A percentile compares a stretch with the other conserved stretches of the same genome.
These are phyloP conservation scores for Haberlea rhodopensis DNA, from an alignment of 257 asterid genomes.

Conservation along the genomic window DNA sequence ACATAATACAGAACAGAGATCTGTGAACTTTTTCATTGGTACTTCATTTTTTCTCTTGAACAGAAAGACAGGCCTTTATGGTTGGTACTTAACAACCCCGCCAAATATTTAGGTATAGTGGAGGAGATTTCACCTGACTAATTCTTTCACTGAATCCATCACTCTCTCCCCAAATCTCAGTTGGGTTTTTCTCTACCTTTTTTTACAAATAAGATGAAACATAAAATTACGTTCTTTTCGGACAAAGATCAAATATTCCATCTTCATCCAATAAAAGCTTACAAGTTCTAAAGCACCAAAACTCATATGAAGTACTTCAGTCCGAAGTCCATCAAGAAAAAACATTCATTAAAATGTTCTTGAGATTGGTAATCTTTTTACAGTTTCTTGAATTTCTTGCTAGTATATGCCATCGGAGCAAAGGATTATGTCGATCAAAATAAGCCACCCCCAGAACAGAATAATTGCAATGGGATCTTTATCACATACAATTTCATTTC, in stretches of 20 bases:
- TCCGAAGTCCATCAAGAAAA: neutral
- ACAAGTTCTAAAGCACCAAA: too few relatives aligned
- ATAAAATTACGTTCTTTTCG: too few relatives aligned
- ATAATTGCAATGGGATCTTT: slow-evolving; percentile 42
- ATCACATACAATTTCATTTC: slow-evolving; percentile 33
- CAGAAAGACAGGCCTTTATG: neutral
- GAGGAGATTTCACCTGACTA: slow-evolving; percentile 30
- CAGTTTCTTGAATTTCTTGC: slow-evolving; percentile 20
- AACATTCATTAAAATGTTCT: slow-evolving; percentile 22
- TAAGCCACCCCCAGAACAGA: slow-evolving; percentile 23
- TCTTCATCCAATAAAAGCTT: neutral
- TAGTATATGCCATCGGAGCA: slow-evolving; percentile 19
- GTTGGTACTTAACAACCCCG: slow-evolving; percentile 29
- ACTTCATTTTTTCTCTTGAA: neutral
- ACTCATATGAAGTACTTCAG: neutral
- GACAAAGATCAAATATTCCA: slow-evolving; percentile 1
- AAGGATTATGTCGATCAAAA: slow-evolving; percentile 19
- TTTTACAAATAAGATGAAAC: too few relatives aligned
- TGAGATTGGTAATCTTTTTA: slow-evolving; percentile 17
- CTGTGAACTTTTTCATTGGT: neutral
- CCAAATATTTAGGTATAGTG: slow-evolving; percentile 33
- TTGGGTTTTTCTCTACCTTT: neutral
- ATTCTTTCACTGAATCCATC: slow-evolving; percentile 26
- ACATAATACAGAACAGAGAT: neutral
- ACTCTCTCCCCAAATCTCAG: slow-evolving; percentile 25